Evolutionary conservation across 108 stramenopile genomes (phyloP), one percentile per base, ranked within the genome.

Genomic region (Skeletonema grethae): DNA sequence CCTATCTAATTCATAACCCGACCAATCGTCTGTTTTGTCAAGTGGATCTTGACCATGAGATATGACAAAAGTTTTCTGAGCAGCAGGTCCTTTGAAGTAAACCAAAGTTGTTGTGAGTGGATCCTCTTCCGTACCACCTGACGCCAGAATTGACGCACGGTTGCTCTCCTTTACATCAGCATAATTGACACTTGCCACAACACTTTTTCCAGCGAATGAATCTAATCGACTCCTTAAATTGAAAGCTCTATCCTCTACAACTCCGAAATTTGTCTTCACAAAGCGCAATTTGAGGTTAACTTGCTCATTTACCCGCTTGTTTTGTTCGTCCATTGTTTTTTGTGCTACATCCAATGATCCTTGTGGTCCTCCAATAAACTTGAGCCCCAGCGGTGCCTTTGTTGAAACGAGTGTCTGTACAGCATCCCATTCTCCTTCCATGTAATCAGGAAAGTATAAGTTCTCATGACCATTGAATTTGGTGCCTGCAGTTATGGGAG

Each of bases 51-150:
- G 57, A n/a, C 80, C 86, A 68, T 87, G 87, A 7, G 85, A 75
- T 32, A 86, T 68, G 7, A 89, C 77, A 75, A 91, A 94, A 16
- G 80, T 86, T 63, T 91, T 94, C 61, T 94, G 92, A 9, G 90
- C 92, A 9, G 90, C 92, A 1, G 92, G 92, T 16, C 92, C 92
- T 62, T 90, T 89, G 81, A 90, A 94, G 53, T 85, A 84, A 1
- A 87, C 82, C 4, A 94, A 20, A 9, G 89, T 91, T 3, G 92
- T 94, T 72, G 80, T 84, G 10, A 93, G 63, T 4, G 92, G 92
- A 76, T 90, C 88, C 7, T 80, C 71, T 34, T 87, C 82, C 10
- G 62, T 82, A 9, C 89, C 92, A 55, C 92, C 92, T 15, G 85
- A 57, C 5, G 85, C 84, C 66, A 90, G 39, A 32, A 88, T 68